Evolutionary conservation across 306 rosid species (phyloP), one percentile per base, ranked within the genome.

Genomic region (Pterocarpus santalinus): DNA sequence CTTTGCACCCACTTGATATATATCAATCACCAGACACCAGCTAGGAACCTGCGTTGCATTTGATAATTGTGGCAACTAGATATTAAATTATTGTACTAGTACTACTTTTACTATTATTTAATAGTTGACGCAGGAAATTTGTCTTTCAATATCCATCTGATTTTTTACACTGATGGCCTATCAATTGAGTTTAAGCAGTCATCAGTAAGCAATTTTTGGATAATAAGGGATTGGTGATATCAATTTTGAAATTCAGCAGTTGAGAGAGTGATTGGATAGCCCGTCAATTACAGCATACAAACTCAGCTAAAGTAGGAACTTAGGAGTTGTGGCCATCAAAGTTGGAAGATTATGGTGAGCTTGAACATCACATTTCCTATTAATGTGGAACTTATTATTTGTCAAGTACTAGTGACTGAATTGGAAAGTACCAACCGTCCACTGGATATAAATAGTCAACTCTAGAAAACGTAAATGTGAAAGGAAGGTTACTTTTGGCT

Each of bases 11-110:
- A 30, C 76, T 33, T 69, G 49, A 44, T 64, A 36, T 53, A 49
- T 36, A 22, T 36, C 33, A 57, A 12, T 1, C 44, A 63, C 65
- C 56, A 28, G 28, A 52, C 58, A 52, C 17, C 2, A 5, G 58
- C 22, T 52, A 4, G 58, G 64, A 83, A 53, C 39, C 5, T 77
- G 38, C 53, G 44, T 44, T 57, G 58, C 46, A 72, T 65, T 65
- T 56, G 65, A 78, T 46, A 5, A 51, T 41, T 41, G 39, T 70
- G 60, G 38, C 16, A 14, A 58, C 72, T 51, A 58, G 43, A 62
- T 49, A 12, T 34, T 2, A 3, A 75, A 46, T 4, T 9, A 9
- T 35, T 72, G 46, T 38, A 63, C 69, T 22, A 43, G 64, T 34
- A 35, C 14, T 60, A 69, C n/a, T 13, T 16, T 36, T 47, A 35